A percentile compares a stretch with the other conserved stretches of the same genome.
These are phyloP conservation scores for Nothopassalora personata DNA, from an alignment of 2,329 filamentous ascomycete genomes.

Conservation along the genomic window DNA sequence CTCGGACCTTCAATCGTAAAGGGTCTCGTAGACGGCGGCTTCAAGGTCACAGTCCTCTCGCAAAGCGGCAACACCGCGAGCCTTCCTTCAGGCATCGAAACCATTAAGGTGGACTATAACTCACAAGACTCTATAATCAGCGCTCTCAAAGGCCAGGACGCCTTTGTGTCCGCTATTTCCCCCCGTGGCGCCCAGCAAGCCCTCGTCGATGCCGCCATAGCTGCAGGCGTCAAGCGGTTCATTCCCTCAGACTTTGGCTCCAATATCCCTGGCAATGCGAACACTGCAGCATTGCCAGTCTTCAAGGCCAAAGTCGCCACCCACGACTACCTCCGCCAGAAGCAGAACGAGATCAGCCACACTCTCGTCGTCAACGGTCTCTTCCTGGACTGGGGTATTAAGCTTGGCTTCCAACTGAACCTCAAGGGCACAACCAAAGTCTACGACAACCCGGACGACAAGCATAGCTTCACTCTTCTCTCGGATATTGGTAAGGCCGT, in stretches of 20 bases:
- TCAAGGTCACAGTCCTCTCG: conserved; percentile 46
- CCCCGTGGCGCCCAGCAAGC: conserved; percentile 9
- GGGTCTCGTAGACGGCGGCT: conserved; percentile 36
- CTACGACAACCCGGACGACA: conserved; percentile 34
- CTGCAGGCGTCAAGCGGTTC: conserved; percentile 36
- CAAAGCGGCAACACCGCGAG: conserved; percentile 35
- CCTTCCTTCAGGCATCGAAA: conserved; percentile 37
- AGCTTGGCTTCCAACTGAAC: conserved; percentile 24
- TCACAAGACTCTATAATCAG: conserved; percentile 34
- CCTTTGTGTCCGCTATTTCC: conserved; percentile 26
- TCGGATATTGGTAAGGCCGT: conserved; percentile 32
- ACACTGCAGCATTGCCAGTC: conserved; percentile 31
- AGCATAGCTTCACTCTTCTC: conserved; percentile 31
- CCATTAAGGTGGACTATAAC: conserved; percentile 44
- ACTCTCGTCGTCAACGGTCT: conserved; percentile 31
- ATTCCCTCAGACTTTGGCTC: conserved; percentile 39
- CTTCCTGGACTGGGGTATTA: conserved; percentile 37
- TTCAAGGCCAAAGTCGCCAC: conserved; percentile 35
- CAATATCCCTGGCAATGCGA: conserved; percentile 32
- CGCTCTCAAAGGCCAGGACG: conserved; percentile 35
- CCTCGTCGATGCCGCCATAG: conserved; percentile 39
- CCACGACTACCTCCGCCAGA: conserved; percentile 33
- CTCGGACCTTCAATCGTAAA: conserved; percentile 39
- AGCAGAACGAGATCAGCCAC: conserved; percentile 29
- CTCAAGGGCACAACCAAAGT: conserved; percentile 28